These are phyloP conservation scores for Mycena crocata DNA, from an alignment of 768 basidiomycete species.

Conservation along the genomic window DNA sequence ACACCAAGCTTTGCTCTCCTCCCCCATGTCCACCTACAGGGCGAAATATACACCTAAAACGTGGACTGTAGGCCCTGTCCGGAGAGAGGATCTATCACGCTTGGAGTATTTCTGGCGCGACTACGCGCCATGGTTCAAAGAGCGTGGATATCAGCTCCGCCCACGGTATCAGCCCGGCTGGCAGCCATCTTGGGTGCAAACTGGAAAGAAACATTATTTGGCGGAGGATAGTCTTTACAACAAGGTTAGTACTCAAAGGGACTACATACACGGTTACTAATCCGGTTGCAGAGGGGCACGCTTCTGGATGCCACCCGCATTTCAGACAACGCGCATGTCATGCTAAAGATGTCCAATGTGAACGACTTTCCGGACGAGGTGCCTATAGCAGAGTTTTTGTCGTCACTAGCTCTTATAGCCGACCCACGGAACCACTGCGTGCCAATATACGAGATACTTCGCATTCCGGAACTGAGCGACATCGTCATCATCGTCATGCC, in stretches of 20 bases:
- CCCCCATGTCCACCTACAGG: too few relatives aligned
- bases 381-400: not conserved
- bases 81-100: too few relatives aligned
- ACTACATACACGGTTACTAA: not conserved
- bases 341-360: not conserved
- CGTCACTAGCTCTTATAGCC: not conserved
- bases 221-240: not conserved
- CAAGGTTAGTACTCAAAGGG: too few relatives aligned
- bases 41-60: too few relatives aligned
- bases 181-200: not conserved
- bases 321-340: not conserved
- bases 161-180: not conserved
- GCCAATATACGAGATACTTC: not conserved
- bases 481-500: not conserved
- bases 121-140: not conserved
- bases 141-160: not conserved
- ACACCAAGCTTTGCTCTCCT: too few relatives aligned
- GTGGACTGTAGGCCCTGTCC: too few relatives aligned
- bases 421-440: not conserved
- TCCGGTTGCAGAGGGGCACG: not conserved
- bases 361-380: not conserved
- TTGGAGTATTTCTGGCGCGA: not conserved
- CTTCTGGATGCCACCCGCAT: not conserved
- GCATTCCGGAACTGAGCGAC: not conserved
- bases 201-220: not conserved